Conservation (phyloP, 768 basidiomycete species). For the Paxillus ammoniavirescens region DNA sequence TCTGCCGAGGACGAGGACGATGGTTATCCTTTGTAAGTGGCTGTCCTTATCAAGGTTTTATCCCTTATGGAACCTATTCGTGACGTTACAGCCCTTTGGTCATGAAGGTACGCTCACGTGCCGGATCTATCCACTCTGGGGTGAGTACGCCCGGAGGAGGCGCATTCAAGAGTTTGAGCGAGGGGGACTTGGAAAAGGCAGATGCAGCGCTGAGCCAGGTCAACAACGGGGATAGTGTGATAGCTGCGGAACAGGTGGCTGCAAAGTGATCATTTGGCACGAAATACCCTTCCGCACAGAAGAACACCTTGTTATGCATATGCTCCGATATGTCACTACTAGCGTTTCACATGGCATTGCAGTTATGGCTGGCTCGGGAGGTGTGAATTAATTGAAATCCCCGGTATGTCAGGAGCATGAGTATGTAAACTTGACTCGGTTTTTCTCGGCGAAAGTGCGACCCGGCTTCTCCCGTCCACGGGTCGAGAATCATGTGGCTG, state of each 20-base stretch:
- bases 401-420: no score
- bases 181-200: conserved; percentile 82
- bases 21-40: conserved; percentile 79
- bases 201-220: conserved; percentile 82
- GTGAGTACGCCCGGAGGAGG: conserved; percentile 89
- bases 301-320: not conserved
- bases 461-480: conserved; percentile 20
- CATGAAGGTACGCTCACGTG: conserved; percentile 85
- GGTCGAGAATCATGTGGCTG: not conserved
- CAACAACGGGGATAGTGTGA: conserved; percentile 14
- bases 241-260: not conserved
- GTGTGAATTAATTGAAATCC: no score
- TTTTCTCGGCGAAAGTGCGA: not conserved
- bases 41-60: conserved; percentile 13
- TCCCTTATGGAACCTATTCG: conserved; percentile 1
- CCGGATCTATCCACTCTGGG: conserved; percentile 70
- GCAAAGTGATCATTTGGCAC: not conserved
- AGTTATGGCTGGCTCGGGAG: not conserved
- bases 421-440: not conserved
- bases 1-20: conserved; percentile 82
- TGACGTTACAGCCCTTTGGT: conserved; percentile 65
- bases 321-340: conserved; percentile 20
- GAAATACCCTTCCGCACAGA: not conserved
- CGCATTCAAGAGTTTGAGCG: conserved; percentile 75
- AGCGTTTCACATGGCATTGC: not conserved